Evolutionary conservation across 2,329 filamentous ascomycete genomes (phyloP).

Genomic region (Sclerotinia spermophila): DNA sequence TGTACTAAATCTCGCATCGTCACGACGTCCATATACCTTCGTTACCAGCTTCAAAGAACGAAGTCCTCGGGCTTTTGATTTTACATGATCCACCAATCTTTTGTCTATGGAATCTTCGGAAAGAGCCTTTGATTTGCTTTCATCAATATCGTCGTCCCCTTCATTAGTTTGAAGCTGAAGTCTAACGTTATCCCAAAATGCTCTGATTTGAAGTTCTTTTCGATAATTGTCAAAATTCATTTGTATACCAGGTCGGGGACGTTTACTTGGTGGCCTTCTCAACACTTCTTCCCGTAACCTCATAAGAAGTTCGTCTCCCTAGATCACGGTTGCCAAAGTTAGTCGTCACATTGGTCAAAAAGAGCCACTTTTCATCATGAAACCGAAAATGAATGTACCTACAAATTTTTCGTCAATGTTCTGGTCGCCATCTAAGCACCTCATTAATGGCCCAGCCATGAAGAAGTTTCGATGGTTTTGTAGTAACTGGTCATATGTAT

Average conservation of each 20-base stretch:
- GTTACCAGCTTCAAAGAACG: not conserved
- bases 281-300: slow-evolving; percentile 23
- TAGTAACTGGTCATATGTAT: slow-evolving; percentile 21
- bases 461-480: slow-evolving; percentile 24
- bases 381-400: not conserved
- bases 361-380: too few species aligned
- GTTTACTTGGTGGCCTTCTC: not conserved
- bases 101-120: not conserved
- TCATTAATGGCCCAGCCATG: slow-evolving; percentile 21
- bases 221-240: slow-evolving; percentile 9
- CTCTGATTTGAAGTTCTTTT: slow-evolving; percentile 21
- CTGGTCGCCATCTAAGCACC: slow-evolving; percentile 23
- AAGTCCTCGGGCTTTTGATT: not conserved
- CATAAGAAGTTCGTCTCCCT: slow-evolving; percentile 15
- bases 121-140: not conserved
- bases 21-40: slow-evolving; percentile 5
- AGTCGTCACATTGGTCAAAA: not conserved
- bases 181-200: slow-evolving; percentile 29
- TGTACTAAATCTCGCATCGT: not conserved
- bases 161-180: slow-evolving; percentile 19
- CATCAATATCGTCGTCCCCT: not conserved
- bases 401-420: slow-evolving; percentile 11
- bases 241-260: not conserved
- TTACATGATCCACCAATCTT: not conserved
- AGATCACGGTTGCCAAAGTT: not conserved